These are phyloP conservation scores for Kentomonas sorsogonicus DNA, from an alignment of 208 protist genomes.

Conservation along the genomic window DNA sequence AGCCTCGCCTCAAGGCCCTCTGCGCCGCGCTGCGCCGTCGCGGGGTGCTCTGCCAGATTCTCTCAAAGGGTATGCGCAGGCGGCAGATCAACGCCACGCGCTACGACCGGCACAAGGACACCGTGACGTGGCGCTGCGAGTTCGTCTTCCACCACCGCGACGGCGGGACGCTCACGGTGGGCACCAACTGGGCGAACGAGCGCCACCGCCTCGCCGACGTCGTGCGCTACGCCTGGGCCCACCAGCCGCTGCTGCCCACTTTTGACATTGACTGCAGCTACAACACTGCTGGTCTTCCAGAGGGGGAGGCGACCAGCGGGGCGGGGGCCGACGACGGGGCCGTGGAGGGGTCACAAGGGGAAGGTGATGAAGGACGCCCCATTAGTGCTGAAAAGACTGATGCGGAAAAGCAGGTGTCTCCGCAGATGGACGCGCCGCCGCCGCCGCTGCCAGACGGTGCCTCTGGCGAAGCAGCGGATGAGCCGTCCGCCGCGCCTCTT, in stretches of 20 bases:
- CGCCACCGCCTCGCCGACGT: constrained; percentile 65
- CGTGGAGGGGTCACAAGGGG: neutral
- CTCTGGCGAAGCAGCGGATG: too few relatives aligned
- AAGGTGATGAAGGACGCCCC: too few relatives aligned
- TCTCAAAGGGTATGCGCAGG: constrained; percentile 80
- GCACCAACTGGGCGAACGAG: constrained; percentile 78
- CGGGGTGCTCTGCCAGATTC: constrained; percentile 86
- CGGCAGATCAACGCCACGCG: constrained; percentile 76
- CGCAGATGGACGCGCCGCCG: too few relatives aligned
- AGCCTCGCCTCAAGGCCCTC: constrained; percentile 63
- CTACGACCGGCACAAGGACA: constrained; percentile 61
- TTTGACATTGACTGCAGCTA: constrained; percentile 79
- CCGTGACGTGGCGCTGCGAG: constrained; percentile 77
- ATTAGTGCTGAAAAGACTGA: too few relatives aligned
- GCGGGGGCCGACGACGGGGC: neutral
- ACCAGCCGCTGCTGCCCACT: constrained; percentile 59
- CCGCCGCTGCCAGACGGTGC: too few relatives aligned
- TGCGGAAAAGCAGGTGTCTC: too few relatives aligned
- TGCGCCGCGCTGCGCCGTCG: constrained; percentile 66
- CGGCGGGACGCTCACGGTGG: constrained; percentile 30
- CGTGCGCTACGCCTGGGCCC: constrained; percentile 64
- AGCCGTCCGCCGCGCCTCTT: too few relatives aligned
- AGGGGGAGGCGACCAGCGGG: neutral
- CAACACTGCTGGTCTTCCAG: constrained; percentile 39
- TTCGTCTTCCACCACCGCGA: constrained; percentile 46